Base-by-base conservation (phyloP, 768 basidiomycete genomes). In the Amanita rubescens region DNA sequence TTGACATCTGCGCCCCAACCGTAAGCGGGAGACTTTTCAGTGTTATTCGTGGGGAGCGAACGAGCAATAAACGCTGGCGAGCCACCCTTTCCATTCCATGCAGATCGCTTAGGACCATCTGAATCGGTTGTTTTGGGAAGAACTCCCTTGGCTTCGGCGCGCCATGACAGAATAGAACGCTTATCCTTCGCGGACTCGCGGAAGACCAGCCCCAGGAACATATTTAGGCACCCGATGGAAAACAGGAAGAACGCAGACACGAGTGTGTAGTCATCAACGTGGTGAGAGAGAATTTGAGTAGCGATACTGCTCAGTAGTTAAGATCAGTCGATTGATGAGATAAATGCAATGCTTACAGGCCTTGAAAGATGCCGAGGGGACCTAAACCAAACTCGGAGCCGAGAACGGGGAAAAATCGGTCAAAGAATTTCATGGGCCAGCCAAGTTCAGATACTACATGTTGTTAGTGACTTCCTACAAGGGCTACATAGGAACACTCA, bases 361-460 rank as follows among this genome's bases (percentile, higher is more conserved):
- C 80, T 69, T 95, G 87, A 71, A 94, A 87, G 54, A 91, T 80
- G 15, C 94, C 94, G 15, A 95, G 77, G 17, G 90, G 81, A 35
- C 93, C 94, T 14, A 94, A 75, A 42, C 94, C 93, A 65, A 94
- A 94, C 50, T 80, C 74, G 8, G 75, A 75, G 15, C 94, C 93
- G n/a, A 96, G 81, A 42, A 95, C 85, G 27, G 94, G 94, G 71
- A 95, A 87, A 73, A 81, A 94, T n/a, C 80, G 80, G 59, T 87
- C 81, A 69, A 95, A 94, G 75, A 92, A 87, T 11, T 69, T 62
- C 43, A 75, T 69, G 9, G 91, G 91, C 84, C 90, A 87, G 60
- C 84, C 80, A 62, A 86, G 54, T 67, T 94, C 90, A 41, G 89
- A 86, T 41, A 90, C 77, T 77, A 42, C 20, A 51, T 35, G 41